Base-by-base conservation (phyloP, 2,329 filamentous ascomycete species). In the Hypoxylon sp. region DNA sequence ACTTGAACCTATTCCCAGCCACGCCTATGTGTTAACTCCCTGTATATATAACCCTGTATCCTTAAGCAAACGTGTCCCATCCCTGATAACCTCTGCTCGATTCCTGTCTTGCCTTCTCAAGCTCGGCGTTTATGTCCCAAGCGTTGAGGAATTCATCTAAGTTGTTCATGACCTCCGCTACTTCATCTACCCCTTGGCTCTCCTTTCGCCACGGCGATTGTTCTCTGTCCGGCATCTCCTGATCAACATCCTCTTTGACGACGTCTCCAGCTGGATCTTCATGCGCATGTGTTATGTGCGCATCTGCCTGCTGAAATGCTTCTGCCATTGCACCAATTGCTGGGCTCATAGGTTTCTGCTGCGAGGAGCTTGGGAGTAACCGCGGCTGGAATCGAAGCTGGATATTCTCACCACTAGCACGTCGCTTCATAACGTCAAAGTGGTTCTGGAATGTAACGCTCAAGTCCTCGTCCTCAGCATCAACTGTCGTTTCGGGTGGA, bases 301-400 rank as follows among this genome's bases (percentile, higher is more conserved):
- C 69, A 66, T 86, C 84, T 5, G 82, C 84, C n/a, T 79, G 75
- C 28, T 81, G 75, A 64, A 87, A 87, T 5, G 82, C 82, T 64
- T 83, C 78, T 0, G 84, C 84, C 82, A 86, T 85, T 5, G 82
- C 84, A 60, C 77, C 79, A 14, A 83, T 68, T 0, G 73, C 73
- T 5, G 82, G 81, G 32, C 83, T 86, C 36, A 76, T 69, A 11
- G 75, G 76, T 10, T 63, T 75, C 65, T 79, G 80, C 66, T 85
- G 83, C 4, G 82, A 85, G 11, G 76, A 78, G 17, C 79, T 81
- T 3, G 82, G 83, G 2, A 84, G 72, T 1, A 85, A 72, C 13
- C 75, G 76, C 52, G 75, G 73, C n/a, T 73, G 75, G 21, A 74
- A 62, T 43, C 53, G 68, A n/a, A 41, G 34, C n/a, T 59, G 63